These are phyloP conservation scores for Tricholoma matsutake DNA, from an alignment of 768 basidiomycete species.

Conservation along the genomic window DNA sequence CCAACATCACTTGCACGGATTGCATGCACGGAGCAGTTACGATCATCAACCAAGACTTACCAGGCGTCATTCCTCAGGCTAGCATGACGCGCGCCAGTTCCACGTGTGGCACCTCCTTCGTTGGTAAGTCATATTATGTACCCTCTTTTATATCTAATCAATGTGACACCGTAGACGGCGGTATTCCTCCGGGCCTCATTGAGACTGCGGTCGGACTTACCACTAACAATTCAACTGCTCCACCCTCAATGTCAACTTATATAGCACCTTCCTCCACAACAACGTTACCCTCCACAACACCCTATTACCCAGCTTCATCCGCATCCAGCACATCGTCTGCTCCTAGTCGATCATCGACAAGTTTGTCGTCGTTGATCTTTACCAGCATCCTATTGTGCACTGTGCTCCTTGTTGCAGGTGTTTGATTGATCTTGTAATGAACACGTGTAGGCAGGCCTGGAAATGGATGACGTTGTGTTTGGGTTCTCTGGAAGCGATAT, in stretches of 20 bases:
- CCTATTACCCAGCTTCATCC: constrained; percentile 1
- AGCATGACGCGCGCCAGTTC: constrained; percentile 19
- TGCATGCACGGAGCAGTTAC: constrained; percentile 46
- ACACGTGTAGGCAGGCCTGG: neutral
- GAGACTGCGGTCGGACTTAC: constrained; percentile 7
- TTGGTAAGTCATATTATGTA: constrained; percentile 26
- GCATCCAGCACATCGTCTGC: constrained; percentile 13
- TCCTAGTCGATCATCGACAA: constrained; percentile 4
- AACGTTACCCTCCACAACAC: constrained; percentile 3
- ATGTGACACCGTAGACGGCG: constrained; percentile 10
- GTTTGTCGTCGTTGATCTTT: constrained; percentile 7
- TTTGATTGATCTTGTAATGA: constrained; percentile 2
- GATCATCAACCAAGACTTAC: constrained; percentile 29
- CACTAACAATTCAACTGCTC: neutral
- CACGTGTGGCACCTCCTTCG: constrained; percentile 42
- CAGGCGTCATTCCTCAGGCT: constrained; percentile 24
- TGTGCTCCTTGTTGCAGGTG: neutral
- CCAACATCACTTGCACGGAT: constrained; percentile 39
- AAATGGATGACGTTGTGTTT: neutral
- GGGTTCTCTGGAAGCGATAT: neutral
- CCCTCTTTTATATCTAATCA: neutral
- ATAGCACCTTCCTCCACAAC: constrained; percentile 3
- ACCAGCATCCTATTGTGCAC: constrained; percentile 1
- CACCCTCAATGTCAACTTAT: constrained; percentile 1
- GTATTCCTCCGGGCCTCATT: constrained; percentile 18